Conservation (phyloP, 768 basidiomycete species). For the Kwoniella heveanensis region DNA sequence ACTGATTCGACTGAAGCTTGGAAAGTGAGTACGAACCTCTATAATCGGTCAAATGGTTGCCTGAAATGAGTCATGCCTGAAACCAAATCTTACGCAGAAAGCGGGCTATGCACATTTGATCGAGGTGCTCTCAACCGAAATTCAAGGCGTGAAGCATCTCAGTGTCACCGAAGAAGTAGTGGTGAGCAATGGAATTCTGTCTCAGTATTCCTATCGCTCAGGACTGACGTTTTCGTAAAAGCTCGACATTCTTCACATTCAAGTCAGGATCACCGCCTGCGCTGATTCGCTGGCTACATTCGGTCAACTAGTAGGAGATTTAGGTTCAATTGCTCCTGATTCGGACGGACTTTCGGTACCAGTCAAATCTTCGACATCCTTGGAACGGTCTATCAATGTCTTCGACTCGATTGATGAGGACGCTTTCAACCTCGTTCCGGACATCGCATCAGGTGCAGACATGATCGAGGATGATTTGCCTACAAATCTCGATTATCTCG, state of each 20-base stretch:
- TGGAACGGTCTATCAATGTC: slow-evolving; percentile 44
- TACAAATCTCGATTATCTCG: slow-evolving; percentile 82
- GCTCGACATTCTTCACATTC: slow-evolving; percentile 32
- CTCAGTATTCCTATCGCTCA: too few relatives aligned
- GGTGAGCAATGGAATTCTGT: too few relatives aligned
- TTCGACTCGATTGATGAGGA: slow-evolving; percentile 68
- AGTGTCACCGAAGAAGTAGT: slow-evolving; percentile 19
- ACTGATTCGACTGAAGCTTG: slow-evolving; percentile 62
- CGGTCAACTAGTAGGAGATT: slow-evolving; percentile 39
- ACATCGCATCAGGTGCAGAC: slow-evolving; percentile 77
- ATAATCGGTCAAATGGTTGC: too few relatives aligned
- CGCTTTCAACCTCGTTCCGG: slow-evolving; percentile 74
- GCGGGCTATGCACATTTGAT: slow-evolving; percentile 45
- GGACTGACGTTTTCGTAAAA: slow-evolving; percentile 7
- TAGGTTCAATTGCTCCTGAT: slow-evolving; percentile 32
- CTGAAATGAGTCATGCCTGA: too few relatives aligned
- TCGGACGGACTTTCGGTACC: slow-evolving; percentile 6
- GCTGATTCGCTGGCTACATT: slow-evolving; percentile 55
- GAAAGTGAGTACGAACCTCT: slow-evolving; percentile 63
- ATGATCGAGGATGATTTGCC: slow-evolving; percentile 91
- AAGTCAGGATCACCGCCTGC: slow-evolving; percentile 48
- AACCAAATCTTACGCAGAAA: slow-evolving; percentile 26
- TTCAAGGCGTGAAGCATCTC: slow-evolving; percentile 31
- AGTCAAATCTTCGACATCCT: slow-evolving; percentile 14
- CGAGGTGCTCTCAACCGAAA: slow-evolving; percentile 33